phyloP scores from a whole-genome alignment of 176 grass and related monocot genomes.

The Chrysopogon serrulatus region DNA sequence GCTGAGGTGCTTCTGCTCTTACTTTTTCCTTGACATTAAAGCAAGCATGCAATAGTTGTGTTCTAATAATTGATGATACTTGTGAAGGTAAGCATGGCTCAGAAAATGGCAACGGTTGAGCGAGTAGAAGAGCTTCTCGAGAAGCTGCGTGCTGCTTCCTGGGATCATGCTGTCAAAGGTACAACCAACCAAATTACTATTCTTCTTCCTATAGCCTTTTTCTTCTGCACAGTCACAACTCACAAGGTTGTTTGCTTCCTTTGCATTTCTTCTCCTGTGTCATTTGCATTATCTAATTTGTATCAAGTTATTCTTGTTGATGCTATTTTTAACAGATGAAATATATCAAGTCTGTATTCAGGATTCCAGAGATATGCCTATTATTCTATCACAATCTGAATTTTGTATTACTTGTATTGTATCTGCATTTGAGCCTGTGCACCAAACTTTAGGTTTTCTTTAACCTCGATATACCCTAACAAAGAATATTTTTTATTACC shows the following conservation, averaged over 20 bases:
- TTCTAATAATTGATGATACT: slow-evolving; percentile 21
- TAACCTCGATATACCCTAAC: background rate
- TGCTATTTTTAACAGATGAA: background rate
- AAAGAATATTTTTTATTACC: background rate
- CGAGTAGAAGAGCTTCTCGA: slow-evolving; percentile 88
- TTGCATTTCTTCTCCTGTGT: background rate
- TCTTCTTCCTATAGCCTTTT: background rate
- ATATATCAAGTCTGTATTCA: background rate
- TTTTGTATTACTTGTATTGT: background rate
- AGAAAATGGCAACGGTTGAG: slow-evolving; percentile 93
- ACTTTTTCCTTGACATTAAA: background rate
- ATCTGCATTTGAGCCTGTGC: background rate
- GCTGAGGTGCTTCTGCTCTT: slow-evolving; percentile 53
- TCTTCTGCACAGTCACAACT: background rate
- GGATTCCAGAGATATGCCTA: background rate
- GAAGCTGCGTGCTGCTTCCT: slow-evolving; percentile 90
- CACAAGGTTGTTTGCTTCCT: background rate
- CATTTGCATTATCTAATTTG: background rate
- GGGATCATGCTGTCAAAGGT: slow-evolving; percentile 94
- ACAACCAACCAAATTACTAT: background rate
- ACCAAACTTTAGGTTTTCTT: background rate
- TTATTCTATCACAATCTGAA: background rate
- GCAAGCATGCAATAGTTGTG: background rate
- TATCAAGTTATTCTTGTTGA: background rate
- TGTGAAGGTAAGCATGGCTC: slow-evolving; percentile 78